Evolutionary conservation across 2,329 filamentous ascomycete species (phyloP), one percentile per base, ranked within the genome.

Genomic region (Fusarium oligoseptatum): DNA sequence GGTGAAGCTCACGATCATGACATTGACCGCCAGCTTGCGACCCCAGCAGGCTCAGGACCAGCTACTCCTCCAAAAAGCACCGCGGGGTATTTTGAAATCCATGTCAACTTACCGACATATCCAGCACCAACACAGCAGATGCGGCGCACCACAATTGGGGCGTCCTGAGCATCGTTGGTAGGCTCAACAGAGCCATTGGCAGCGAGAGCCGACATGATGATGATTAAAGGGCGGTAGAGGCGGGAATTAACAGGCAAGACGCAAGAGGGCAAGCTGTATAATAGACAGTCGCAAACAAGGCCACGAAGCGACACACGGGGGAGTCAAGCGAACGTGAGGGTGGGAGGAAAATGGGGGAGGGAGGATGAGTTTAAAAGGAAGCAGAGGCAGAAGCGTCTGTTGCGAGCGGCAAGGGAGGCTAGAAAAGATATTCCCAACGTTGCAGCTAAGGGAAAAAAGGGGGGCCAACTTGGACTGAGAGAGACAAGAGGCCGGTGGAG

Each of bases 81-180:
- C 14, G 29, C 22, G 48, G 48, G 48, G 24, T 52, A 52, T 12
- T 24, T 12, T 48, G 8, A 27, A 48, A 48, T 43, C n/a, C 41
- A 43, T 48, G 22, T 27, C 15, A 11, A 86, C 91, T 78, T 86
- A 94, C 91, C 92, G 73, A 94, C 92, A 81, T 94, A 94, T 76
- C 93, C 93, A 75, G 93, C 93, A 60, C 93, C 93, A 72, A 94
- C 90, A 80, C 92, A 94, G 82, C 92, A 94, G 62, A 94, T 91
- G 78, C 89, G 92, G 77, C 84, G 85, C 43, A 92, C 82, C 60
- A 79, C 76, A 75, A 83, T 80, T 57, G 77, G 78, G 32, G 69
- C 72, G 12, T 76, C 68, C 41, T 76, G 65, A 36, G 66, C 67
- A 74, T 79, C 81, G 75, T 83, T 83, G 73, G 77, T 66, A 55